These are phyloP conservation scores for Madurella mycetomatis DNA, from an alignment of 2,329 filamentous ascomycete species.

Conservation along the genomic window DNA sequence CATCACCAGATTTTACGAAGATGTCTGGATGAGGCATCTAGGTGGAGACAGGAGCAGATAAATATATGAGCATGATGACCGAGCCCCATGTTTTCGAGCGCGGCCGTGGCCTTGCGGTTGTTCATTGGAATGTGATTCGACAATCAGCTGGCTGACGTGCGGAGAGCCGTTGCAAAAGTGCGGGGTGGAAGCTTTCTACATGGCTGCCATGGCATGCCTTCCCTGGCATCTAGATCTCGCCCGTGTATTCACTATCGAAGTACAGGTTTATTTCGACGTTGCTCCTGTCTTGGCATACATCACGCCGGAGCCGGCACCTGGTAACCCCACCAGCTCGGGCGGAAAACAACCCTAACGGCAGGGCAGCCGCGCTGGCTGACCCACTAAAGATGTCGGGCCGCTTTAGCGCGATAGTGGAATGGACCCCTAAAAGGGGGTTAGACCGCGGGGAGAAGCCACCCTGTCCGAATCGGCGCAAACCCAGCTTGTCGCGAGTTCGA, in stretches of 20 bases:
- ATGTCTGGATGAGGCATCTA: constrained; percentile 18
- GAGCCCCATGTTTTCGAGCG: background rate
- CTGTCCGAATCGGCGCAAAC: constrained; percentile 15
- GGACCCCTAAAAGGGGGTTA: background rate
- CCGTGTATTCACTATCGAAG: no score
- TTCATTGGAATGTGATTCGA: no score
- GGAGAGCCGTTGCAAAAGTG: no score
- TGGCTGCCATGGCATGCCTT: background rate
- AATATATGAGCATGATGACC: constrained; percentile 24
- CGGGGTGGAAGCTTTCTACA: no score
- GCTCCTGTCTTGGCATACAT: constrained; percentile 1
- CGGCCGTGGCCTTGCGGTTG: no score
- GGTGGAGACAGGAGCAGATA: constrained; percentile 19
- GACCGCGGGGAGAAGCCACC: constrained; percentile 20
- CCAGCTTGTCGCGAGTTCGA: no score
- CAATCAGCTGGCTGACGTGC: no score
- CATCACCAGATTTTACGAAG: constrained; percentile 20
- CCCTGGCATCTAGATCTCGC: background rate
- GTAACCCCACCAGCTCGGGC: background rate
- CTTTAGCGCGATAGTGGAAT: constrained; percentile 4
- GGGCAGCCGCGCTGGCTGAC: constrained; percentile 6
- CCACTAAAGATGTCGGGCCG: constrained; percentile 7
- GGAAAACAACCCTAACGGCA: constrained; percentile 7
- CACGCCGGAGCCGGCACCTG: background rate
- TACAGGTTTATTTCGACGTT: no score